Evolutionary conservation across 2,329 filamentous ascomycete genomes (phyloP).

Genomic region (Phyllosticta ampelicida): DNA sequence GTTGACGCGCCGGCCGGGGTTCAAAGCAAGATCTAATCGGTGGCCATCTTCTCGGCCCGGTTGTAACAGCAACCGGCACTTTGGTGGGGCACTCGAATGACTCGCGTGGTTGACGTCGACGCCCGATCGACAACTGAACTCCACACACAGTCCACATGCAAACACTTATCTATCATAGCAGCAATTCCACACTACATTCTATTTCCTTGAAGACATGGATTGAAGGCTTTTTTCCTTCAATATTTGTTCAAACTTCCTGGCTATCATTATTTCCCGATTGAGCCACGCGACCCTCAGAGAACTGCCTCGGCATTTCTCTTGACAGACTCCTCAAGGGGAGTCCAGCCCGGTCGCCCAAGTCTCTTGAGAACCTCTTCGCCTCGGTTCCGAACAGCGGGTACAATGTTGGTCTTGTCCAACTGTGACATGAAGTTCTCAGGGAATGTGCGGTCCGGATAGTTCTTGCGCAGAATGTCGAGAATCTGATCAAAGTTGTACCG

Average conservation of each 20-base stretch:
- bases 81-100: not conserved
- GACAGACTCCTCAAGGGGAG: slow-evolving; percentile 2
- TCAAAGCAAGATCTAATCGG: not conserved
- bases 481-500: slow-evolving; percentile 12
- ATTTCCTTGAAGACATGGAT: too few species aligned
- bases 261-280: not conserved
- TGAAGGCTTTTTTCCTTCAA: too few species aligned
- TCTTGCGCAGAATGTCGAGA: slow-evolving; percentile 12
- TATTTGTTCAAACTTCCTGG: too few species aligned
- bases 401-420: slow-evolving; percentile 2
- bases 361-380: slow-evolving; percentile 5
- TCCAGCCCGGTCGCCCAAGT: slow-evolving; percentile 7
- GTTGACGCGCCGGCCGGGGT: not conserved
- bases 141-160: too few species aligned
- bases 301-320: not conserved
- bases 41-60: not conserved
- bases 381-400: not conserved
- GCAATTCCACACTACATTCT: too few species aligned
- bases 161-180: too few species aligned
- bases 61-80: not conserved
- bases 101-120: not conserved
- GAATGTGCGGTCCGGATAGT: not conserved
- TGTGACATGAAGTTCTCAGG: slow-evolving; percentile 2
- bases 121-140: too few species aligned
- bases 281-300: not conserved